These are phyloP conservation scores for Amorphotheca resinae DNA, from an alignment of 495 filamentous ascomycete genomes.

Conservation along the genomic window DNA sequence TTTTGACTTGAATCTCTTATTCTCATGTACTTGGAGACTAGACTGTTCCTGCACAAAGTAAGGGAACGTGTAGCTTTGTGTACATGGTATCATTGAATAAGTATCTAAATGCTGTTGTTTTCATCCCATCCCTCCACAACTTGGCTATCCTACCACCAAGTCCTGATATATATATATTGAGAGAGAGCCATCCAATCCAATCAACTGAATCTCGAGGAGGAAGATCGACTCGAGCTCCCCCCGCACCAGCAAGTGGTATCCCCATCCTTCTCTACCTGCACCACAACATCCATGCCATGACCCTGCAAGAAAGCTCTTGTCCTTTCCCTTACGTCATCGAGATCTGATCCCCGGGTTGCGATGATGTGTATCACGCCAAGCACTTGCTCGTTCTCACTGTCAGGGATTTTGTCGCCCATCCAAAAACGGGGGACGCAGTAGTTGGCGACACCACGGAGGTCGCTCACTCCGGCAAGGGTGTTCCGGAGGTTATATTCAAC, in stretches of 20 bases:
- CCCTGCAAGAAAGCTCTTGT: slow-evolving; percentile 45
- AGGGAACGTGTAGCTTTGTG: too few species aligned
- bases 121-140: not conserved
- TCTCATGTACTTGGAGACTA: too few species aligned
- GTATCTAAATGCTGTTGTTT: not conserved
- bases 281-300: slow-evolving; percentile 56
- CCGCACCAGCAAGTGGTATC: slow-evolving; percentile 74
- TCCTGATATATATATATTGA: not conserved
- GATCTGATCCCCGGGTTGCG: slow-evolving; percentile 51
- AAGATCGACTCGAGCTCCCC: slow-evolving; percentile 13
- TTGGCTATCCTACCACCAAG: too few species aligned
- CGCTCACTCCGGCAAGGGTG: slow-evolving; percentile 70
- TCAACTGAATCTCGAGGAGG: not conserved
- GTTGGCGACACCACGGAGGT: slow-evolving; percentile 68
- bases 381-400: slow-evolving; percentile 35
- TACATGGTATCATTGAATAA: not conserved
- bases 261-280: slow-evolving; percentile 65
- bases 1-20: too few species aligned
- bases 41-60: too few species aligned
- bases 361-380: slow-evolving; percentile 76
- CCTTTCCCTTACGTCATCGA: slow-evolving; percentile 65
- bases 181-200: not conserved
- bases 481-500: slow-evolving; percentile 83
- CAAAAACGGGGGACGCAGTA: slow-evolving; percentile 90
- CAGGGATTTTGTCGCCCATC: slow-evolving; percentile 57